These are phyloP conservation scores for Lasiodiplodia citricola DNA, from an alignment of 2,329 filamentous ascomycete genomes.

Conservation along the genomic window DNA sequence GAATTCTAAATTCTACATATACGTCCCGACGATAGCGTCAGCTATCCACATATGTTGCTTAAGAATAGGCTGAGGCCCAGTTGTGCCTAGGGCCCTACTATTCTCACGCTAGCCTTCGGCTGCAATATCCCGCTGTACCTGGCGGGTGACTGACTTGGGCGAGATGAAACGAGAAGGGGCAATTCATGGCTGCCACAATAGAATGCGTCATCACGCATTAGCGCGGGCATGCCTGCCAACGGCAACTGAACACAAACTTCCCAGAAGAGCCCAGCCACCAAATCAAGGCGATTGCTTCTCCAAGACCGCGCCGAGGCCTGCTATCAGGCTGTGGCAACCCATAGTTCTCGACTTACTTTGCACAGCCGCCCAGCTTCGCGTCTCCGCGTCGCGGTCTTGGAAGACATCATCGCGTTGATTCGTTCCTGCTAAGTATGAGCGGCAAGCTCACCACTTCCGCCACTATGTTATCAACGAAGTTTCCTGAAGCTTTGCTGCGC, in stretches of 20 bases:
- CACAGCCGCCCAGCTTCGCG: constrained; percentile 1
- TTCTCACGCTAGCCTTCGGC: too few species aligned
- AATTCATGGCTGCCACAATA: not conserved
- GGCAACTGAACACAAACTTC: not conserved
- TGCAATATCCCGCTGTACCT: not conserved
- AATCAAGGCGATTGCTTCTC: not conserved
- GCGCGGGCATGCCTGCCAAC: not conserved
- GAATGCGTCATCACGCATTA: constrained; percentile 1
- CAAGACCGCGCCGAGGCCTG: not conserved
- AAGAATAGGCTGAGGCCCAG: too few species aligned
- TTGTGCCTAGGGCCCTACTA: too few species aligned
- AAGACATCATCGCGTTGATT: not conserved
- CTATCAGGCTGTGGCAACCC: not conserved
- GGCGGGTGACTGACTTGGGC: not conserved
- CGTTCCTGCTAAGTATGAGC: not conserved
- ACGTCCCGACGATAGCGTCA: too few species aligned
- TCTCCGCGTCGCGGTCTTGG: constrained; percentile 1
- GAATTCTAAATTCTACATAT: too few species aligned
- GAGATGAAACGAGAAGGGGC: not conserved
- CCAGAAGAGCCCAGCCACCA: not conserved
- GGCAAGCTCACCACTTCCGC: not conserved
- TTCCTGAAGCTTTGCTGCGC: not conserved
- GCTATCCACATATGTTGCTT: too few species aligned
- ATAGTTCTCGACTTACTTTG: not conserved
- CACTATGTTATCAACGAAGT: not conserved